A percentile compares a stretch with the other conserved stretches of the same genome.
Evolutionary conservation across 1,284 basidiomycete genomes (phyloP).

Genomic region (Malassezia sp.): DNA sequence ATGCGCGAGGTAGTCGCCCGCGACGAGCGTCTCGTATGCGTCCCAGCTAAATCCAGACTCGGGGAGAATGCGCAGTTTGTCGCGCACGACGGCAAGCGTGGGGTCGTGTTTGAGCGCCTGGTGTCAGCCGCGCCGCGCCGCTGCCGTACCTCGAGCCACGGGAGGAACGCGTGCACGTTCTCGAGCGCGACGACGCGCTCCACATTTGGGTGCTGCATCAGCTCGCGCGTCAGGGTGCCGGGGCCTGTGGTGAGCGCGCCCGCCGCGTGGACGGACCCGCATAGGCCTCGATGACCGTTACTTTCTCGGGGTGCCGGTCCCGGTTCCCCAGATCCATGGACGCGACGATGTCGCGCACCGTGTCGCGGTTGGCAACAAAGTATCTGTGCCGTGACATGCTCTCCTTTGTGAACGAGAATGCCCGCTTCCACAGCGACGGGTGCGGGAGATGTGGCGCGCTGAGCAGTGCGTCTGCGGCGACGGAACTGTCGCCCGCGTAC

Average conservation of each 20-base stretch:
- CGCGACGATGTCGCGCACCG: conserved; percentile 20
- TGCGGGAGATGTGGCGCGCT: conserved; percentile 25
- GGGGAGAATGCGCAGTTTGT: conserved; percentile 21
- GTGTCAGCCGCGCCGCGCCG: too few relatives aligned
- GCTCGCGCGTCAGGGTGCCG: conserved; percentile 31
- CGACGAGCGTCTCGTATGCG: conserved; percentile 24
- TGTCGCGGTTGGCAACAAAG: conserved; percentile 30
- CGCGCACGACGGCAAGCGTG: conserved; percentile 8
- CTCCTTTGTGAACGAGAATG: conserved; percentile 17
- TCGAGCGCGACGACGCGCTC: conserved; percentile 41
- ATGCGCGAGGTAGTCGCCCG: conserved; percentile 24
- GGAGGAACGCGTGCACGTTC: conserved; percentile 16
- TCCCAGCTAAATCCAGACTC: conserved; percentile 27
- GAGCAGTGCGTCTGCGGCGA: background rate
- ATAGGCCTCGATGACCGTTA: conserved; percentile 40
- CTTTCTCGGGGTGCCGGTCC: conserved; percentile 22
- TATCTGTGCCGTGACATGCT: conserved; percentile 25
- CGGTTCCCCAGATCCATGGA: conserved; percentile 18
- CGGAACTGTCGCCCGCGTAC: background rate
- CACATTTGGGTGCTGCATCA: conserved; percentile 31
- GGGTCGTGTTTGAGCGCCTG: conserved; percentile 20
- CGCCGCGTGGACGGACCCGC: too few relatives aligned
- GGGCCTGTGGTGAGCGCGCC: too few relatives aligned
- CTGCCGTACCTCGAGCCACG: conserved; percentile 15
- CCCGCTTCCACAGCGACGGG: conserved; percentile 20